Conservation (phyloP, 192 early-diverging fungal genomes). For the Gaertneriomyces sp. region DNA sequence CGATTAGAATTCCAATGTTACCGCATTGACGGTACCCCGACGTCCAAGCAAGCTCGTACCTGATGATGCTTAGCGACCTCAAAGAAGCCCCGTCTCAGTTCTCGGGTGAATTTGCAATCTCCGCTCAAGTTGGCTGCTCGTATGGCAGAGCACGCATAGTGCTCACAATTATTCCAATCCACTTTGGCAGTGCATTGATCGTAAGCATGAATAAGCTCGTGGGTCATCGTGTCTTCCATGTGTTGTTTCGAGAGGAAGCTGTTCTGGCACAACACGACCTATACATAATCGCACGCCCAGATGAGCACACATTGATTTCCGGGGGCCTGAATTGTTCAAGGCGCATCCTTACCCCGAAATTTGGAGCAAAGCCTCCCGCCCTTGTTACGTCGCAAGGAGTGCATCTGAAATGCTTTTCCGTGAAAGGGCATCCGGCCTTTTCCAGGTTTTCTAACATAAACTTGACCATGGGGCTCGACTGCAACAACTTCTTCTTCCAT, state of each 20-base stretch:
- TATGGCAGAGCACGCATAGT: conserved; percentile 55
- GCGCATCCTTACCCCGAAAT: conserved; percentile 48
- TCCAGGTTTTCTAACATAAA: conserved; percentile 83
- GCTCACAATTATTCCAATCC: conserved; percentile 45
- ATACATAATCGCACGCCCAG: not conserved
- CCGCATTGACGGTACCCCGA: not conserved
- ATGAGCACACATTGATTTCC: not conserved
- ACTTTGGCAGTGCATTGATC: conserved; percentile 49
- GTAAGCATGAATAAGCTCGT: conserved; percentile 69
- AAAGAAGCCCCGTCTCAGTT: conserved; percentile 41
- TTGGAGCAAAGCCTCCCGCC: conserved; percentile 82
- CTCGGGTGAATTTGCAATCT: conserved; percentile 47
- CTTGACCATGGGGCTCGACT: conserved; percentile 70
- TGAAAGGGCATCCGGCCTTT: conserved; percentile 62
- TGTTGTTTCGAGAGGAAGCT: conserved; percentile 72
- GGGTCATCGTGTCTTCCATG: conserved; percentile 88
- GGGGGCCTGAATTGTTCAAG: not conserved
- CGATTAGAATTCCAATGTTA: not conserved
- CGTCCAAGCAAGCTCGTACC: conserved; percentile 13
- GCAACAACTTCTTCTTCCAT: conserved; percentile 73
- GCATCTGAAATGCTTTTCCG: conserved; percentile 67
- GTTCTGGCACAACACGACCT: conserved; percentile 84
- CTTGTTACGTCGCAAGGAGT: conserved; percentile 75
- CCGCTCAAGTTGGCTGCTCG: conserved; percentile 46
- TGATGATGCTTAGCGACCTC: conserved; percentile 47